Evolutionary conservation across 169 alveolate species (phyloP).

Genomic region (Cryptosporidium andersoni): DNA sequence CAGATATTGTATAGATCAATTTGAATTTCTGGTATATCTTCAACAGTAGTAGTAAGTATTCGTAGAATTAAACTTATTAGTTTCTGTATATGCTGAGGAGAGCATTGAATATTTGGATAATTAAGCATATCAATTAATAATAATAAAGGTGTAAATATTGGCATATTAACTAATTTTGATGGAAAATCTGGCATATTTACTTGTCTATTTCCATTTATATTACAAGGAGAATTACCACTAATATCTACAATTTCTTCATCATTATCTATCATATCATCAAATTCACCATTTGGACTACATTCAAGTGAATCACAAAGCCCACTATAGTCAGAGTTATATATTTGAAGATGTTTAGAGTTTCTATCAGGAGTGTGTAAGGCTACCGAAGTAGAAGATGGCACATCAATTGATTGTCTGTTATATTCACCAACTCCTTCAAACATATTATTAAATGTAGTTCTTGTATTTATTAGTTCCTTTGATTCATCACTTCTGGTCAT

Average conservation of each 20-base stretch:
- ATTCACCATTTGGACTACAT: not conserved
- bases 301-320: too few species aligned
- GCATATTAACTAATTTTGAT: not conserved
- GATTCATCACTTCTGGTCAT: not conserved
- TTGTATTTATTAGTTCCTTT: not conserved
- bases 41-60: constrained; percentile 12
- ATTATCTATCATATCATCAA: not conserved
- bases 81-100: constrained; percentile 58
- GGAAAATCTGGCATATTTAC: constrained; percentile 29
- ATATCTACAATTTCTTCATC: not conserved
- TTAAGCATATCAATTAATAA: constrained; percentile 23
- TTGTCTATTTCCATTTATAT: not conserved
- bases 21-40: constrained; percentile 44
- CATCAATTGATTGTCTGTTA: too few species aligned
- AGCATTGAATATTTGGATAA: constrained; percentile 14
- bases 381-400: too few species aligned
- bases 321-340: too few species aligned
- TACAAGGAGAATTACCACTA: not conserved
- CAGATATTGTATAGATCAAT: constrained; percentile 14
- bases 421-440: too few species aligned
- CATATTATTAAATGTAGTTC: not conserved
- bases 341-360: too few species aligned
- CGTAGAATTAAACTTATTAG: not conserved
- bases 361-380: too few species aligned
- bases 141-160: constrained; percentile 35